A percentile compares a stretch with the other conserved stretches of the same genome.
phyloP scores from a whole-genome alignment of 768 basidiomycete species.

The Pleurotus giganteus region DNA sequence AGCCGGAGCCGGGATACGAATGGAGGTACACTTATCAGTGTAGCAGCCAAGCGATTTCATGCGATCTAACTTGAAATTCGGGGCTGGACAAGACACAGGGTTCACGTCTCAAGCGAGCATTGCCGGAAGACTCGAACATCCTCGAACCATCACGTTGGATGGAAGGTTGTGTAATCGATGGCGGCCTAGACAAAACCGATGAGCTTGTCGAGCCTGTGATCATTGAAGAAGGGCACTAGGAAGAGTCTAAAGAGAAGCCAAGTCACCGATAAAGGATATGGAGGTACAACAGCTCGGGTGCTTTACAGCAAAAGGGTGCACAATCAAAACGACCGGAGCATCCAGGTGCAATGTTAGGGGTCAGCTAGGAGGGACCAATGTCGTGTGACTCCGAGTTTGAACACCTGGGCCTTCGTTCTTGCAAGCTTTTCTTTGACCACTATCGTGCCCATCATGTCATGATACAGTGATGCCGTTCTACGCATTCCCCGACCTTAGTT shows the following conservation, averaged over 20 bases:
- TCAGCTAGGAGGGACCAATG: too few relatives aligned
- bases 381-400: too few relatives aligned
- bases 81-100: neutral
- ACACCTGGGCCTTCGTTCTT: too few relatives aligned
- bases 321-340: neutral
- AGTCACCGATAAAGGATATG: neutral
- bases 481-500: too few relatives aligned
- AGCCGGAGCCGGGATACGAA: too few relatives aligned
- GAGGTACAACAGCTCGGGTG: neutral
- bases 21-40: too few relatives aligned
- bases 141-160: neutral
- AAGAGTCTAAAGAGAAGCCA: neutral
- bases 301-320: neutral
- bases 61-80: neutral
- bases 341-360: neutral
- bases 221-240: neutral
- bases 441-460: too few relatives aligned
- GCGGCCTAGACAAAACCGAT: neutral
- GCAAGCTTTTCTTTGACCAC: too few relatives aligned
- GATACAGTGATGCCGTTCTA: too few relatives aligned
- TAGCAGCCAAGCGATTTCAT: too few relatives aligned
- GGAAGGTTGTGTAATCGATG: neutral
- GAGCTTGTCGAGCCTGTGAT: slow-evolving; percentile 2
- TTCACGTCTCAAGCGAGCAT: neutral
- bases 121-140: slow-evolving; percentile 8